These are phyloP conservation scores for Ceratocystis destructans DNA, from an alignment of 2,329 filamentous ascomycete genomes.

Conservation along the genomic window DNA sequence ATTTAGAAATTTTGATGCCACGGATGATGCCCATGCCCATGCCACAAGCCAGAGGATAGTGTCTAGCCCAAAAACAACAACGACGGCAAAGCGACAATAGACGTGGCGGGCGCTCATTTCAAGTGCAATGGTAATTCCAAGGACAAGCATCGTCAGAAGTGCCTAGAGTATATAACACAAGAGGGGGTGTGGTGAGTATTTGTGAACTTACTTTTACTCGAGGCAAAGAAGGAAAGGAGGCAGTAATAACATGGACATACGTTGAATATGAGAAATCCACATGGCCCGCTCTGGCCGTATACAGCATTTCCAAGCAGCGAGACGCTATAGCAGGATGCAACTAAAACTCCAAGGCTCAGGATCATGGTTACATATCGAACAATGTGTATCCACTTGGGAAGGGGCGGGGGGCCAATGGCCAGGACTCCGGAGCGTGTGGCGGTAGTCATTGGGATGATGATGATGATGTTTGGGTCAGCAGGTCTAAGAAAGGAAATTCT, in stretches of 20 bases:
- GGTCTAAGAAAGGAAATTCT: not conserved
- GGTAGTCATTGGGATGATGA: not conserved
- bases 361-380: slow-evolving; percentile 29
- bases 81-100: slow-evolving; percentile 30
- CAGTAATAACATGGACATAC: slow-evolving; percentile 26
- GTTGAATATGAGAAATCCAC: slow-evolving; percentile 35
- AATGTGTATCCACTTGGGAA: slow-evolving; percentile 28
- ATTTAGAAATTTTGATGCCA: slow-evolving; percentile 25
- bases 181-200: slow-evolving; percentile 2
- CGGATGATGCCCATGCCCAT: slow-evolving; percentile 32
- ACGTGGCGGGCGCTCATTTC: slow-evolving; percentile 28
- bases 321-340: slow-evolving; percentile 30
- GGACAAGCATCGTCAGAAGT: slow-evolving; percentile 31
- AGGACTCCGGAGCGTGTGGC: slow-evolving; percentile 24
- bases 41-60: slow-evolving; percentile 34
- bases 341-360: slow-evolving; percentile 30
- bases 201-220: not conserved
- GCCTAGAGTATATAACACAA: slow-evolving; percentile 23
- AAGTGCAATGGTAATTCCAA: slow-evolving; percentile 28
- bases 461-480: not conserved
- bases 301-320: slow-evolving; percentile 25
- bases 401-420: slow-evolving; percentile 28
- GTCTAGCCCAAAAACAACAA: slow-evolving; percentile 28
- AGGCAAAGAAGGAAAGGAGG: slow-evolving; percentile 8
- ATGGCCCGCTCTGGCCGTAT: slow-evolving; percentile 25